A percentile compares a stretch with the other conserved stretches of the same genome.
phyloP scores from a whole-genome alignment of 805 yeast genomes.

The Schwanniomyces sp. region DNA sequence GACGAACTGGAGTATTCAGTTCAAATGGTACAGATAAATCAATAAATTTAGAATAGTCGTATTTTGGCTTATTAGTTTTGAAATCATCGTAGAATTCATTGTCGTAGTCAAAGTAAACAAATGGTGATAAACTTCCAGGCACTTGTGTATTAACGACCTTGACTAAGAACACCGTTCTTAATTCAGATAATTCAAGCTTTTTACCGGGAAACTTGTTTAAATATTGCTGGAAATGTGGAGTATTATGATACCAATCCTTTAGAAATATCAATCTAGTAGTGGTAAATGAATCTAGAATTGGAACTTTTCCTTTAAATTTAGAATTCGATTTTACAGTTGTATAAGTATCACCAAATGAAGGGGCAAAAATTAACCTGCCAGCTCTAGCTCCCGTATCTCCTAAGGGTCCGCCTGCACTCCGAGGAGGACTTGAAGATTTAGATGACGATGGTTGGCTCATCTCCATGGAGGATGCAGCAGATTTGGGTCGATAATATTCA shows the following conservation, averaged over 20 bases:
- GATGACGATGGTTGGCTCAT: slow-evolving; percentile 6
- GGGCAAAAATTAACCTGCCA: slow-evolving; percentile 1
- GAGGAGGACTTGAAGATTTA: slow-evolving; percentile 3
- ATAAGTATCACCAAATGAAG: slow-evolving; percentile 1
- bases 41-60: slow-evolving; percentile 4
- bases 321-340: neutral
- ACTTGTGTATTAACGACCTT: slow-evolving; percentile 10
- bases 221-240: slow-evolving; percentile 12
- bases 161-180: slow-evolving; percentile 15
- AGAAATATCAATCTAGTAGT: slow-evolving; percentile 28
- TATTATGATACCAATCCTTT: slow-evolving; percentile 33
- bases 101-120: slow-evolving; percentile 26
- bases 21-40: slow-evolving; percentile 9
- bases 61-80: slow-evolving; percentile 2
- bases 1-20: neutral
- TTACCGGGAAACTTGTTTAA: slow-evolving; percentile 3
- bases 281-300: slow-evolving; percentile 16
- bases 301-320: neutral
- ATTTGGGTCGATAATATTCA: slow-evolving; percentile 8
- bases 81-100: slow-evolving; percentile 7
- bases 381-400: neutral
- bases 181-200: neutral
- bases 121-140: slow-evolving; percentile 8
- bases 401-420: neutral
- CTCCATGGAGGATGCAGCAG: neutral